Evolutionary conservation across 2,329 filamentous ascomycete species (phyloP).

Genomic region (Metarhizium anisopliae): DNA sequence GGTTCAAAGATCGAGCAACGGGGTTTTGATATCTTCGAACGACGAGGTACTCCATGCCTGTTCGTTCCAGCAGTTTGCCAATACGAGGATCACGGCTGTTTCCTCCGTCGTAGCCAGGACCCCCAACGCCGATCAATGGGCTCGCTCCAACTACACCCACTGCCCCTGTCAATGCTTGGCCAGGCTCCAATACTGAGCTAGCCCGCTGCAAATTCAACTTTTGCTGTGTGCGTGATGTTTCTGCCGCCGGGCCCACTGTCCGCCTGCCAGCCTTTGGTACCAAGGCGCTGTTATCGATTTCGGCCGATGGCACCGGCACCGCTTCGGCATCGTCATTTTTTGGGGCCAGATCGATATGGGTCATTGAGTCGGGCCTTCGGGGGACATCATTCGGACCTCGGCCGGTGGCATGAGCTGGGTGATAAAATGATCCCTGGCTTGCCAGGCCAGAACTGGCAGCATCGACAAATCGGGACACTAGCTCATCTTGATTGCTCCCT

Average conservation of each 20-base stretch:
- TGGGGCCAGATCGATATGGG: conserved; percentile 21
- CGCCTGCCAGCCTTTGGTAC: conserved; percentile 34
- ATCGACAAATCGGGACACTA: conserved; percentile 53
- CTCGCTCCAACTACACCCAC: conserved; percentile 32
- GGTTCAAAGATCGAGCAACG: conserved; percentile 50
- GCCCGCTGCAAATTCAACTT: conserved; percentile 68
- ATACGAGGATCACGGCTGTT: conserved; percentile 51
- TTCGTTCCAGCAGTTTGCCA: conserved; percentile 56
- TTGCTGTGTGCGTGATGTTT: conserved; percentile 62
- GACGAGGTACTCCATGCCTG: conserved; percentile 65
- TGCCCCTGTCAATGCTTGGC: conserved; percentile 31
- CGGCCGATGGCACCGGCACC: conserved; percentile 14
- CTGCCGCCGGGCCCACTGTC: conserved; percentile 33
- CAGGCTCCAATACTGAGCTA: conserved; percentile 61
- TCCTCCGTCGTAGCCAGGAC: conserved; percentile 43
- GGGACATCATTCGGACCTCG: conserved; percentile 22
- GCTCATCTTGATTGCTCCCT: conserved; percentile 31
- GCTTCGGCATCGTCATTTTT: conserved; percentile 11
- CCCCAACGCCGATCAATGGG: conserved; percentile 43
- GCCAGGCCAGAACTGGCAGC: conserved; percentile 39
- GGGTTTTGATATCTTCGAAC: conserved; percentile 65
- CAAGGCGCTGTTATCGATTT: conserved; percentile 35
- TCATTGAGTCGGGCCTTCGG: conserved; percentile 33
- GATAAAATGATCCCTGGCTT: conserved; percentile 44
- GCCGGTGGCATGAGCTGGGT: conserved; percentile 21